Conservation (phyloP, 306 rosid genomes). For the Medicago ruthenica region DNA sequence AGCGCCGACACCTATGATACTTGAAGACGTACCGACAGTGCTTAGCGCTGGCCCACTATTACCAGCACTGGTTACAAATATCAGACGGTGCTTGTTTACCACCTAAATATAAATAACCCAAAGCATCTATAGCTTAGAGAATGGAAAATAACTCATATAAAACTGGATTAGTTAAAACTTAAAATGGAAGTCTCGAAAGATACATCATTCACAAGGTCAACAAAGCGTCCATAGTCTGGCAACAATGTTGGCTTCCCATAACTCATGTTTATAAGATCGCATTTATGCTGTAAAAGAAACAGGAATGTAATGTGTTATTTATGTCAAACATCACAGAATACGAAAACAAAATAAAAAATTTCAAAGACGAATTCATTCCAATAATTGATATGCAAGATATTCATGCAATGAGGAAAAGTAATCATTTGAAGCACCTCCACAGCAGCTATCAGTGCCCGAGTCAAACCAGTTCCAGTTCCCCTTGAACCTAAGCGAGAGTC, state of each 20-base stretch:
- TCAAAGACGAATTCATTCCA: conserved; percentile 22
- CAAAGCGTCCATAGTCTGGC: conserved; percentile 98
- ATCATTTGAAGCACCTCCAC: conserved; percentile 75
- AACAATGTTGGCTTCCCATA: conserved; percentile 88
- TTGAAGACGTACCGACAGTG: conserved; percentile 95
- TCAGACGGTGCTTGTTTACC: conserved; percentile 78
- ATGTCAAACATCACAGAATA: conserved; percentile 39
- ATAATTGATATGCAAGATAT: conserved; percentile 29
- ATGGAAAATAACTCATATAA: conserved; percentile 38
- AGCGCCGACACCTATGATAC: conserved; percentile 95
- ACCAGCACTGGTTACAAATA: conserved; percentile 98
- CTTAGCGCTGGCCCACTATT: conserved; percentile 98
- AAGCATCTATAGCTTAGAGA: conserved; percentile 45
- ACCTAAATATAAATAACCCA: conserved; percentile 61
- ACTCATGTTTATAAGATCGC: conserved; percentile 98
- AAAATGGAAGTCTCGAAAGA: conserved; percentile 43
- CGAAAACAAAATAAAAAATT: conserved; percentile 33
- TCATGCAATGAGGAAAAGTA: conserved; percentile 29
- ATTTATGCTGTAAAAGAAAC: conserved; percentile 80
- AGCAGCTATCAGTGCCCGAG: conserved; percentile 92
- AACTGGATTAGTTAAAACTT: conserved; percentile 39
- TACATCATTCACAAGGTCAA: conserved; percentile 96
- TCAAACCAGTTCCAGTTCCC: conserved; percentile 99
- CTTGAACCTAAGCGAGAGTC: conserved; percentile 95
- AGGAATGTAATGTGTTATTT: conserved; percentile 36